Evolutionary conservation across 1,284 basidiomycete species (phyloP).

Genomic region (Irpex lacteus): DNA sequence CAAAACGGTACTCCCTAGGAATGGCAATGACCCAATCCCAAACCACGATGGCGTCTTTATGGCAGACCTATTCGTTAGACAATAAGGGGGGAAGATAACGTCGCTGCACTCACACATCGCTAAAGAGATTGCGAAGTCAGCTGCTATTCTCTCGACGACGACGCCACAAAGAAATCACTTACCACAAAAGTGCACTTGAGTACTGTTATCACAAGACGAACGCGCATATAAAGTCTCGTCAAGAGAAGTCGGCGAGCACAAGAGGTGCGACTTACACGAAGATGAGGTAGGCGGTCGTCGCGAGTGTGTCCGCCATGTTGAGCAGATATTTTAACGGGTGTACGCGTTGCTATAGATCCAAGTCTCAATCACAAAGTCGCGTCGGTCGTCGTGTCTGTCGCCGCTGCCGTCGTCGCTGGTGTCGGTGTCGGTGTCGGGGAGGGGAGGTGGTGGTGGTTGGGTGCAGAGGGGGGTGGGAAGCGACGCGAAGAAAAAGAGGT

Average conservation of each 20-base stretch:
- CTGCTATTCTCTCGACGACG: constrained; percentile 7
- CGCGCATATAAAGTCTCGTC: constrained; percentile 9
- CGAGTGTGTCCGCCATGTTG: constrained; percentile 38
- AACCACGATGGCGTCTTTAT: constrained; percentile 67
- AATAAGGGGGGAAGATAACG: constrained; percentile 12
- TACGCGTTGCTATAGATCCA: background rate
- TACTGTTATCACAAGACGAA: constrained; percentile 31
- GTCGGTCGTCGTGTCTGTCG: constrained; percentile 4
- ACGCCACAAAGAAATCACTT: constrained; percentile 33
- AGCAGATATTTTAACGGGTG: background rate
- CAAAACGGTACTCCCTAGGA: constrained; percentile 71
- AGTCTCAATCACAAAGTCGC: background rate
- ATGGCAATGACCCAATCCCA: constrained; percentile 82
- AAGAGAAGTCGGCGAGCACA: constrained; percentile 19
- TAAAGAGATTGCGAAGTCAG: constrained; percentile 26
- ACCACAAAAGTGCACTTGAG: constrained; percentile 83
- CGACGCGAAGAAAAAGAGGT: background rate
- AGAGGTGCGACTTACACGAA: constrained; percentile 45
- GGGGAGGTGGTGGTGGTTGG: constrained; percentile 7
- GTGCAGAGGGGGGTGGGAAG: constrained; percentile 15
- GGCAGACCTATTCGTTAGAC: constrained; percentile 21
- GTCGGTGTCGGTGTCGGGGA: constrained; percentile 6
- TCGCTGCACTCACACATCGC: constrained; percentile 65
- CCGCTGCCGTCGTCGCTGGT: background rate
- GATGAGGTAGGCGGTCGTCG: constrained; percentile 46